Percentiles rank a stretch among this genome's conserved stretches.
Evolutionary conservation across 2,329 filamentous ascomycete species (phyloP).

Genomic region (Zelopaecilomyces penicillatus): DNA sequence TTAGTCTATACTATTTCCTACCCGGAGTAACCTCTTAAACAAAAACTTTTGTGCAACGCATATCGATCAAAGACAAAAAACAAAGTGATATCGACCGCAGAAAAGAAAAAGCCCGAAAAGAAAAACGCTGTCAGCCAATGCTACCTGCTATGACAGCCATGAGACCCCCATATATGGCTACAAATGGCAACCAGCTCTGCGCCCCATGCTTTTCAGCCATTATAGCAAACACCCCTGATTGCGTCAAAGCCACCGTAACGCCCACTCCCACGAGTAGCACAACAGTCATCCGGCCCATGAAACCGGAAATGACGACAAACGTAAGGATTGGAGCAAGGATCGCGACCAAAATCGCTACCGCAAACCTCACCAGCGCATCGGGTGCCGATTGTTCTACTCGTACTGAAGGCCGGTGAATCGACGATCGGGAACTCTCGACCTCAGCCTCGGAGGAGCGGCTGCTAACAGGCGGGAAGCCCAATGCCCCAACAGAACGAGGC

Average conservation of each 20-base stretch:
- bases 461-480: conserved; percentile 6
- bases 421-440: conserved; percentile 4
- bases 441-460: conserved; percentile 6
- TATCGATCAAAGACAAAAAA: background rate
- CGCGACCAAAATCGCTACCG: conserved; percentile 16
- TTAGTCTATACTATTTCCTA: too few species aligned
- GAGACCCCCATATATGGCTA: conserved; percentile 25
- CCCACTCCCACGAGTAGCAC: conserved; percentile 44
- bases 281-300: conserved; percentile 49
- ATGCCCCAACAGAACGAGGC: conserved; percentile 11
- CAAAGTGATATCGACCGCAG: background rate
- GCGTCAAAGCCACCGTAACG: conserved; percentile 24
- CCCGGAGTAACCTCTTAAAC: too few species aligned
- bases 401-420: conserved; percentile 3
- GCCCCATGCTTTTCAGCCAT: conserved; percentile 11
- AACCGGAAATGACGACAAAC: conserved; percentile 49
- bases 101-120: background rate
- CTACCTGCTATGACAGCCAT: conserved; percentile 22
- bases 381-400: background rate
- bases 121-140: background rate
- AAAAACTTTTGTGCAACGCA: too few species aligned
- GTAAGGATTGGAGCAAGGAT: conserved; percentile 50
- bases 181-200: conserved; percentile 18
- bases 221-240: conserved; percentile 15
- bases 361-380: conserved; percentile 1